Evolutionary conservation across 1,284 basidiomycete genomes (phyloP).

Genomic region (Trichosporon sp.): DNA sequence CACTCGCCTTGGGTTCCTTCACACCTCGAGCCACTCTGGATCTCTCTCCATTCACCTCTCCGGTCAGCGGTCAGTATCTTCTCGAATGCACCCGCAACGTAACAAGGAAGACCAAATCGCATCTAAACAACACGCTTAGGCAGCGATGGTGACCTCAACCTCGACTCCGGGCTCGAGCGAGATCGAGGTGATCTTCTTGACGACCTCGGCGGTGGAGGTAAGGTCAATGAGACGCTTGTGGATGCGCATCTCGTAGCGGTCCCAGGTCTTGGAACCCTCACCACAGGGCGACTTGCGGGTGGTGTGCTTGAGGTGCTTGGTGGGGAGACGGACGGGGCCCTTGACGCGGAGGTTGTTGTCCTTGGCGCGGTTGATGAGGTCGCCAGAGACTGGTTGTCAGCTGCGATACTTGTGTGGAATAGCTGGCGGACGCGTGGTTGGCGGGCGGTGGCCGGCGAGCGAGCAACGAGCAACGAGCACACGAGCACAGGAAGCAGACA

Average conservation of each 20-base stretch:
- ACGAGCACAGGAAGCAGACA: too few relatives aligned
- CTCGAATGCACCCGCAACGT: neutral
- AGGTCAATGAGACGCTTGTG: constrained; percentile 99
- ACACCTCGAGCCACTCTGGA: too few relatives aligned
- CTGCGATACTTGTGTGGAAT: neutral
- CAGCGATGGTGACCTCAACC: constrained; percentile 97
- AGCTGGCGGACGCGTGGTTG: too few relatives aligned
- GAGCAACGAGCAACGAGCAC: neutral
- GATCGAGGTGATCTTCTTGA: constrained; percentile 99
- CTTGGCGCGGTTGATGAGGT: constrained; percentile 98
- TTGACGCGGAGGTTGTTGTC: constrained; percentile 99
- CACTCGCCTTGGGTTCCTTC: too few relatives aligned
- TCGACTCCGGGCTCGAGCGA: constrained; percentile 98
- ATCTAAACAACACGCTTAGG: constrained; percentile 18
- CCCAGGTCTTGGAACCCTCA: constrained; percentile 99
- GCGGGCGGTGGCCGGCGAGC: neutral
- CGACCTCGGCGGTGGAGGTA: constrained; percentile 96
- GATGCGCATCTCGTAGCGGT: constrained; percentile 97
- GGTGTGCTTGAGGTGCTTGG: constrained; percentile 97
- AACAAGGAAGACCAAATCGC: constrained; percentile 3
- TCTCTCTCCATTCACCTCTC: neutral
- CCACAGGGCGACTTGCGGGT: constrained; percentile 99
- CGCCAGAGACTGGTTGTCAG: constrained; percentile 68
- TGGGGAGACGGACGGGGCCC: constrained; percentile 97
- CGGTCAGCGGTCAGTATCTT: neutral